Conservation (phyloP, 2,329 filamentous ascomycete species). For the Aspergillus spinulosporus region DNA sequence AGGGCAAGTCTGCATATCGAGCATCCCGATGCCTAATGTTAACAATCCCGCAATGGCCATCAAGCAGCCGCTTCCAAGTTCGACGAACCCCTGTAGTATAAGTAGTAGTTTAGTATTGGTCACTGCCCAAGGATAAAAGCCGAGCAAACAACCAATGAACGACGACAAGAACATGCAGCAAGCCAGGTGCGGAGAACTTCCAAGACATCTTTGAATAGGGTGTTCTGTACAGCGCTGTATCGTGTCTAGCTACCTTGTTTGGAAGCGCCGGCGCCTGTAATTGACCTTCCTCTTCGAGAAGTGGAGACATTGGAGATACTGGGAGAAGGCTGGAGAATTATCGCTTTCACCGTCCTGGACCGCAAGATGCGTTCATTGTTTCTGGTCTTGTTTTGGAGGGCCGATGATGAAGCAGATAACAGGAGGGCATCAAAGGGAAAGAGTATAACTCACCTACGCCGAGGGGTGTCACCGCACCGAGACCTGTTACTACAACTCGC, state of each 20-base stretch:
- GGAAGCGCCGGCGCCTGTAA: constrained; percentile 24
- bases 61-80: constrained; percentile 79
- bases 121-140: not conserved
- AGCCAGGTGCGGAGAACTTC: not conserved
- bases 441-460: constrained; percentile 62
- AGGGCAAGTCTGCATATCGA: constrained; percentile 72
- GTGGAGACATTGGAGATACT: constrained; percentile 29
- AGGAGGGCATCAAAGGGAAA: not conserved
- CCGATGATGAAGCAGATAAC: not conserved
- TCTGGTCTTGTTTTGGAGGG: not conserved
- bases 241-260: constrained; percentile 21
- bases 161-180: not conserved
- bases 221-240: constrained; percentile 2
- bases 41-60: constrained; percentile 76
- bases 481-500: constrained; percentile 79
- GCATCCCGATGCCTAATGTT: constrained; percentile 66
- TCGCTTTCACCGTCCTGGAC: not conserved
- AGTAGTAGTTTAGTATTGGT: constrained; percentile 6
- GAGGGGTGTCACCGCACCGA: constrained; percentile 79
- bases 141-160: constrained; percentile 1
- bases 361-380: not conserved
- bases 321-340: constrained; percentile 7
- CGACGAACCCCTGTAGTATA: constrained; percentile 59
- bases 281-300: constrained; percentile 36
- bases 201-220: not conserved